Percentiles rank a stretch among this genome's conserved stretches.
Evolutionary conservation across 495 filamentous ascomycete genomes (phyloP).

Genomic region (Xylaria sp.): DNA sequence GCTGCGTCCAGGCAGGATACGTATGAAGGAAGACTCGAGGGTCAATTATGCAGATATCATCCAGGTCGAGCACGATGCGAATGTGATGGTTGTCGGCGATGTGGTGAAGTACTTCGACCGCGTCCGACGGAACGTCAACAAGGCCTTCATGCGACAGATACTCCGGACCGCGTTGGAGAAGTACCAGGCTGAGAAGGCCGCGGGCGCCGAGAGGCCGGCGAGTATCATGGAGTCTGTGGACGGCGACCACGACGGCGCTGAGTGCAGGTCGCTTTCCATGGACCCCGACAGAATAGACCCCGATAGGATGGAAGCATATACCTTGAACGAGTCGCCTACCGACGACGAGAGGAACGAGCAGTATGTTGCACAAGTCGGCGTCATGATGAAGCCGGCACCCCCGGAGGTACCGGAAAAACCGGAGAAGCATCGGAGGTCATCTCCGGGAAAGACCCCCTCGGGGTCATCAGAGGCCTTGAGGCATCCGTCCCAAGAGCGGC

Average conservation of each 20-base stretch:
- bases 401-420: conserved; percentile 16
- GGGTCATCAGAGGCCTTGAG: conserved; percentile 20
- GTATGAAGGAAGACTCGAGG: conserved; percentile 42
- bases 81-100: conserved; percentile 43
- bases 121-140: conserved; percentile 44
- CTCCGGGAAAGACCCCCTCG: neutral
- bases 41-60: conserved; percentile 46
- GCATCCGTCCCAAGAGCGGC: conserved; percentile 8
- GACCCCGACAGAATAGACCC: conserved; percentile 10
- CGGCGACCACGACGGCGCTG: conserved; percentile 23
- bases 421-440: conserved; percentile 16
- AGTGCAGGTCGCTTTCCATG: conserved; percentile 6
- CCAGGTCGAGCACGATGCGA: conserved; percentile 41
- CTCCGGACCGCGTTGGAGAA: conserved; percentile 40
- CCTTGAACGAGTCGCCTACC: conserved; percentile 23
- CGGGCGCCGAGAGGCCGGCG: conserved; percentile 21
- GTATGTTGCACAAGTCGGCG: neutral
- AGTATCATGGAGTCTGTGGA: conserved; percentile 29
- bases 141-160: conserved; percentile 45
- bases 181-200: conserved; percentile 35
- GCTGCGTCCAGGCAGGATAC: conserved; percentile 40
- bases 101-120: conserved; percentile 45
- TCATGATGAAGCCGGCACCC: neutral
- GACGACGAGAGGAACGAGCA: conserved; percentile 23
- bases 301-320: conserved; percentile 20